Base-by-base conservation (phyloP, 2,329 filamentous ascomycete species). In the Aureobasidium sp. region DNA sequence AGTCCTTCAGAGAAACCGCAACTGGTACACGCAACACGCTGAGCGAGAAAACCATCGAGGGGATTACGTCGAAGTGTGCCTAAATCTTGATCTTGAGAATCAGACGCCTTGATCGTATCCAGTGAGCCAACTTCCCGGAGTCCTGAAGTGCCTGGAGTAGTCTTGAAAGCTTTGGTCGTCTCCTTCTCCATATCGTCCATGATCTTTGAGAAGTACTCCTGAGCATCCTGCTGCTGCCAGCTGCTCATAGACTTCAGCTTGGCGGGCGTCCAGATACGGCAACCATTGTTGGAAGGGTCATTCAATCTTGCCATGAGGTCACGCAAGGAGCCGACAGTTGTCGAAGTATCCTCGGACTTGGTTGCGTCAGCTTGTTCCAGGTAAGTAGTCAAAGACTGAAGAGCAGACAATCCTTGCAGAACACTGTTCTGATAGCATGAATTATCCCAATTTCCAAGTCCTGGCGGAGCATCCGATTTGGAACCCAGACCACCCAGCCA, bases 391-490 rank as follows among this genome's bases (percentile, higher is more conserved):
- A 97, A 78, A 5, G 87, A 83, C 20, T 83, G 81, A 34, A 97
- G 79, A 4, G 92, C 88, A 1, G 92, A 87, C 46, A 97, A 70
- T 34, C 78, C 79, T 66, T 76, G 72, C 12, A 99, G 84, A 24
- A 97, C 87, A 71, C 92, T 97, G 74, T 99, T 99, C 75, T 97
- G 94, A 73, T 96, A 99, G 78, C 94, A 97, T 1, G 92, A 96
- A 72, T 97, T 96, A 77, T 96, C 90, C 77, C 87, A 87, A 73
- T 99, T 99, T 10, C 90, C 91, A 59, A 97, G 77, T 0, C 94
- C 94, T 1, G 79, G 71, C 15, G 79, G 79, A 13, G 71, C 73
- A 62, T 73, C 69, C 12, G 69, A 70, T 20, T 5, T 17, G 2
- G 50, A 47, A 29, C 32, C 32, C 10, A 55, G 29, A 17, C 50